Percentiles rank a stretch among this genome's conserved stretches.
Conservation (phyloP, 2,329 filamentous ascomycete genomes). For the Myrmaecium sp. region DNA sequence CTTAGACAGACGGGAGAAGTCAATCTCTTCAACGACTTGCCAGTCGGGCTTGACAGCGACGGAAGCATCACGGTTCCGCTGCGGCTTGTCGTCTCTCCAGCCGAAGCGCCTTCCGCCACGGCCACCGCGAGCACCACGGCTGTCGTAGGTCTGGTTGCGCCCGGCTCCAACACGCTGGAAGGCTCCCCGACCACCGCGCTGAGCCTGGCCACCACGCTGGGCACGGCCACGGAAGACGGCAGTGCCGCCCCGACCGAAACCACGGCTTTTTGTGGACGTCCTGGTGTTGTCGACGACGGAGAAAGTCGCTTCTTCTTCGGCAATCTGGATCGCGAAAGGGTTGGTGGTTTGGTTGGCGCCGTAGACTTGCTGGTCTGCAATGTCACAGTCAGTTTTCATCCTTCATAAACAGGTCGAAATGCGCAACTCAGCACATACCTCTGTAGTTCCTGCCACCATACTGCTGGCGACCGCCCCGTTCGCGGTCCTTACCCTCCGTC, state of each 20-base stretch:
- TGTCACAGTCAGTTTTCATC: too few relatives aligned
- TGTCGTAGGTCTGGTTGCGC: slow-evolving; percentile 54
- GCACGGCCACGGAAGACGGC: slow-evolving; percentile 69
- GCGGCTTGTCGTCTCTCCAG: slow-evolving; percentile 98
- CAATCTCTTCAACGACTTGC: slow-evolving; percentile 93
- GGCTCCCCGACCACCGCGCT: slow-evolving; percentile 52
- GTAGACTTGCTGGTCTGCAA: slow-evolving; percentile 84
- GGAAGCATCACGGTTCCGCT: slow-evolving; percentile 88
- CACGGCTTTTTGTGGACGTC: slow-evolving; percentile 65
- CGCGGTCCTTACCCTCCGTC: slow-evolving; percentile 76
- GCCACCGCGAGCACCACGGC: slow-evolving; percentile 49
- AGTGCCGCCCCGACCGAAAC: slow-evolving; percentile 70
- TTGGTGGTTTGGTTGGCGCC: slow-evolving; percentile 67
- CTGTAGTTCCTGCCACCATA: slow-evolving; percentile 78
- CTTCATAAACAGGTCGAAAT: too few relatives aligned
- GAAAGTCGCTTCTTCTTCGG: slow-evolving; percentile 94
- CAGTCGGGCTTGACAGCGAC: slow-evolving; percentile 94
- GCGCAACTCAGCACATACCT: too few relatives aligned
- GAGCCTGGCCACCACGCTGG: slow-evolving; percentile 59
- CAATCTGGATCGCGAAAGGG: slow-evolving; percentile 72
- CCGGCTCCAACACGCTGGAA: slow-evolving; percentile 58
- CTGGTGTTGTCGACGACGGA: slow-evolving; percentile 93
- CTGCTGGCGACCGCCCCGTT: slow-evolving; percentile 67
- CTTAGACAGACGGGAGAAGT: slow-evolving; percentile 89
- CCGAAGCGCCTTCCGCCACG: slow-evolving; percentile 77